A percentile compares a stretch with the other conserved stretches of the same genome.
These are phyloP conservation scores for Chenopodium quinoa DNA, from an alignment of 148 eudicot genomes.

Conservation along the genomic window DNA sequence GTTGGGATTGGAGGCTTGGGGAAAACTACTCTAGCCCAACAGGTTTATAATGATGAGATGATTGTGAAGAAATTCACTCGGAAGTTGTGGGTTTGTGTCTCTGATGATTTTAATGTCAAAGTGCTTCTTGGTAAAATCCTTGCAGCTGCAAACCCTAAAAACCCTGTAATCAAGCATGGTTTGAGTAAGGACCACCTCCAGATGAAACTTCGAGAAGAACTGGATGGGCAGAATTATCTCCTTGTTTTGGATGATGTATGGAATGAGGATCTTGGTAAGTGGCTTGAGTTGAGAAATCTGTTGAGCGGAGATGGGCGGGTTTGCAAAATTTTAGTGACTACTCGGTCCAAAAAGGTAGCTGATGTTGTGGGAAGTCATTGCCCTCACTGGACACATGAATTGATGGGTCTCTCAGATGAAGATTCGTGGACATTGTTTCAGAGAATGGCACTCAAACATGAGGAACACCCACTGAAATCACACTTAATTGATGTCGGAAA, in stretches of 20 bases:
- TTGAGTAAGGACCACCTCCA: slow-evolving; percentile 20
- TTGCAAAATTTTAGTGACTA: slow-evolving; percentile 38
- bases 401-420: slow-evolving; percentile 28
- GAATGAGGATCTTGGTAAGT: slow-evolving; percentile 21
- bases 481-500: slow-evolving; percentile 24
- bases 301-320: slow-evolving; percentile 22
- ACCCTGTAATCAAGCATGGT: neutral
- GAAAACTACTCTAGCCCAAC: slow-evolving; percentile 33
- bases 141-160: neutral
- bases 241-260: slow-evolving; percentile 36
- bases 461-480: neutral
- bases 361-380: slow-evolving; percentile 15
- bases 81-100: slow-evolving; percentile 37
- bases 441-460: slow-evolving; percentile 25
- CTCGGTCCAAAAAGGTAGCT: slow-evolving; percentile 32
- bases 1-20: slow-evolving; percentile 41
- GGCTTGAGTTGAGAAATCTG: slow-evolving; percentile 17
- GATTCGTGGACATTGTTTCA: slow-evolving; percentile 30
- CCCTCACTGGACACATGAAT: neutral
- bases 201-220: neutral
- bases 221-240: slow-evolving; percentile 23
- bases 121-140: slow-evolving; percentile 17
- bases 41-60: slow-evolving; percentile 24
- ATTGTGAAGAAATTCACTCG: slow-evolving; percentile 17
- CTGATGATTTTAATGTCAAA: slow-evolving; percentile 24